Evolutionary conservation across 305 asterid genomes (phyloP).

Genomic region (Fraxinus nigra): DNA sequence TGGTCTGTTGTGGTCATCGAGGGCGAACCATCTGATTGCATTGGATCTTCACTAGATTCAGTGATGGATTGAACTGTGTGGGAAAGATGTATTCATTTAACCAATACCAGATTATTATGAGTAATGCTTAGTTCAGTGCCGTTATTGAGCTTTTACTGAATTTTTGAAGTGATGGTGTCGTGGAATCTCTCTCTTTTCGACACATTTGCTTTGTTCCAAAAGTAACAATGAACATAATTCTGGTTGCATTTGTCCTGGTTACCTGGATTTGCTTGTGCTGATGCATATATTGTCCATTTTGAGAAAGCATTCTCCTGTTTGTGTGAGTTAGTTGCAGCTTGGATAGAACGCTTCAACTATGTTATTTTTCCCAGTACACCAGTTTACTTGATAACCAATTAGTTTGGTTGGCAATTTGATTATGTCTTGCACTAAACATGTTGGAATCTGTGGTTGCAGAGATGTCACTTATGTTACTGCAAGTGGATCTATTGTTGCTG

Average conservation of each 20-base stretch:
- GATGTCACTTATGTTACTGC: constrained; percentile 90
- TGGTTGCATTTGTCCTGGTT: constrained; percentile 15
- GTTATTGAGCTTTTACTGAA: constrained; percentile 1
- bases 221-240: background rate
- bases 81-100: background rate
- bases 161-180: background rate
- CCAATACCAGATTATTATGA: background rate
- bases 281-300: background rate
- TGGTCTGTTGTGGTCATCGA: background rate
- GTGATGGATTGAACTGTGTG: constrained; percentile 1
- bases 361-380: background rate
- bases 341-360: background rate
- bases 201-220: background rate
- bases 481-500: constrained; percentile 94
- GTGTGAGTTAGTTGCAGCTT: constrained; percentile 12
- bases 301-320: constrained; percentile 1
- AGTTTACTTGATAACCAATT: constrained; percentile 9
- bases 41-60: background rate
- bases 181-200: background rate
- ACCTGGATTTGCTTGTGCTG: constrained; percentile 6
- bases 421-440: constrained; percentile 11
- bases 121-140: background rate
- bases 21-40: background rate
- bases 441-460: constrained; percentile 43
- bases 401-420: constrained; percentile 16